Evolutionary conservation across 139 green algal genomes (phyloP).

Genomic region (Picochlorum sp.): DNA sequence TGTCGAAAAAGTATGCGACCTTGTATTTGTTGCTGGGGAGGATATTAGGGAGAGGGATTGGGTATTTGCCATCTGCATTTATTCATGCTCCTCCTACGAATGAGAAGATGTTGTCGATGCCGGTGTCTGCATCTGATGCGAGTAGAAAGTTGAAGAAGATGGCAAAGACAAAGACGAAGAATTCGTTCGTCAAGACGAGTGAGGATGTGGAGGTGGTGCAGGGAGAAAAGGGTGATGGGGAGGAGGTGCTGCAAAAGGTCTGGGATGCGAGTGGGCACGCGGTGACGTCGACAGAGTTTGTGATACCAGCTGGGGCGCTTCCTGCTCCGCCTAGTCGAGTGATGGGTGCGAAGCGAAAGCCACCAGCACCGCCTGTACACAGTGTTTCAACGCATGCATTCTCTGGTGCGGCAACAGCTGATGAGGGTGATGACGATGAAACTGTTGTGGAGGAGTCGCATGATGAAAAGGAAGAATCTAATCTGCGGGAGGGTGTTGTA

Average conservation of each 20-base stretch:
- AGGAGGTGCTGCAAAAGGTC: neutral
- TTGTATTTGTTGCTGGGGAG: slow-evolving; percentile 19
- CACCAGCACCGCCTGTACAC: slow-evolving; percentile 1
- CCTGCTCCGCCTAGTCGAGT: slow-evolving; percentile 22
- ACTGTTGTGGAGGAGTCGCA: slow-evolving; percentile 6
- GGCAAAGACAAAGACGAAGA: neutral
- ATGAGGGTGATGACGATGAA: slow-evolving; percentile 2
- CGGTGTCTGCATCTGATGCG: slow-evolving; percentile 16
- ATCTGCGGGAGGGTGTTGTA: neutral
- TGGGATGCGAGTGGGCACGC: neutral
- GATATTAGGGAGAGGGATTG: slow-evolving; percentile 18
- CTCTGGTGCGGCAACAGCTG: slow-evolving; percentile 9
- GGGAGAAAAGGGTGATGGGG: neutral
- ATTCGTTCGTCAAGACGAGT: slow-evolving; percentile 9
- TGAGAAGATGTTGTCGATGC: slow-evolving; percentile 18
- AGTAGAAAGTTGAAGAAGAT: slow-evolving; percentile 11
- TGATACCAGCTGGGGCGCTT: slow-evolving; percentile 38
- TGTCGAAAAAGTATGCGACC: slow-evolving; percentile 35
- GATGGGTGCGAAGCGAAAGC: neutral
- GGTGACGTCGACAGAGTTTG: slow-evolving; percentile 17
- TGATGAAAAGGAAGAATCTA: slow-evolving; percentile 10
- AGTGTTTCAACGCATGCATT: neutral
- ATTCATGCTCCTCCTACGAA: slow-evolving; percentile 22
- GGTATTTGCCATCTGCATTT: slow-evolving; percentile 22
- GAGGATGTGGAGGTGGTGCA: neutral